Evolutionary conservation across 305 asterid species (phyloP), one percentile per base, ranked within the genome.

Genomic region (Fraxinus platypoda): DNA sequence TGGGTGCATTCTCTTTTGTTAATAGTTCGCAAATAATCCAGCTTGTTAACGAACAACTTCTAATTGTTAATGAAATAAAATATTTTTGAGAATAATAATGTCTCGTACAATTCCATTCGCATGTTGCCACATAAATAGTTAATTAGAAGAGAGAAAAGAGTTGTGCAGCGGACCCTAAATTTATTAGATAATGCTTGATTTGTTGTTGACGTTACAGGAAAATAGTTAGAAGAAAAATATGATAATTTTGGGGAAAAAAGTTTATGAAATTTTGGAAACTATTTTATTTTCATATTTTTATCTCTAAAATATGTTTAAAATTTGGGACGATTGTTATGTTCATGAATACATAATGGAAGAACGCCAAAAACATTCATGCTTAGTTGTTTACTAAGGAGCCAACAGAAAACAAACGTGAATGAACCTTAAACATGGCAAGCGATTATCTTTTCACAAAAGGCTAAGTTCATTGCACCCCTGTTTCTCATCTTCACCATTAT

Each of bases 381-480:
- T 31, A 68, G 31, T 7, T 64, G 33, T 64, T 64, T 64, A 64
- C 17, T 64, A 64, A 23, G 15, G 72, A 64, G 72, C 33, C 33
- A 25, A 64, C 33, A 25, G 28, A 64, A 59, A 25, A 64, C 72
- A 64, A 23, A 68, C 35, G 0, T 28, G 74, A 68, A 68, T 26
- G 35, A 68, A 17, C 19, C 37, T 68, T 68, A 68, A 26, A 28
- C 26, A 3, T 68, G 19, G 8, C 37, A 28, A 68, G 74, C 21
- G 74, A 34, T 28, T 68, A 28, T 31, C 35, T 68, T 17, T 68
- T 68, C 37, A 64, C 31, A 2, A 26, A 68, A 68, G 74, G 74
- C n/a, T 28, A 68, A 68, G 74, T 68, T 28, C 74, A 28, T 68
- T 68, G 74, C 74, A 68, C 74, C 7, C n/a, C 13, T 68, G 74